These are phyloP conservation scores for Camelina hispida DNA, from an alignment of 345 rosid genomes.

Conservation along the genomic window DNA sequence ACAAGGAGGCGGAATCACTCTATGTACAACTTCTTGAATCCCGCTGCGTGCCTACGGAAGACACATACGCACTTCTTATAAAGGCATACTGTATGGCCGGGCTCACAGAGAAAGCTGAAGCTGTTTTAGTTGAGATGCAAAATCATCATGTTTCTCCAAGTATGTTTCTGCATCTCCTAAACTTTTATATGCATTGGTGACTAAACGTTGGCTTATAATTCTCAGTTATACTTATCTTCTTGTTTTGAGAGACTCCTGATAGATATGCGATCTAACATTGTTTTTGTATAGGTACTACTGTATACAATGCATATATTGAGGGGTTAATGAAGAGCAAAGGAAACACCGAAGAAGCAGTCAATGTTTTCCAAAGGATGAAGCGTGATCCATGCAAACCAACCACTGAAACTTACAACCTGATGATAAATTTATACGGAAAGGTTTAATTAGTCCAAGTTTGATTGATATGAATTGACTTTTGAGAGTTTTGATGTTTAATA, in stretches of 20 bases:
- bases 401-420: slow-evolving; percentile 81
- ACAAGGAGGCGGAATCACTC: slow-evolving; percentile 68
- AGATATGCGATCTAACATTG: not conserved
- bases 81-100: slow-evolving; percentile 76
- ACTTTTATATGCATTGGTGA: slow-evolving; percentile 4
- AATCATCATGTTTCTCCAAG: slow-evolving; percentile 76
- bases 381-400: slow-evolving; percentile 66
- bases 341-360: slow-evolving; percentile 60
- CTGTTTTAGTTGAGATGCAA: slow-evolving; percentile 77
- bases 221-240: slow-evolving; percentile 15
- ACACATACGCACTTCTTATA: slow-evolving; percentile 86
- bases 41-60: slow-evolving; percentile 83
- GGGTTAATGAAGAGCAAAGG: slow-evolving; percentile 80
- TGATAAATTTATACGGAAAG: slow-evolving; percentile 94
- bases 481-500: slow-evolving; percentile 23
- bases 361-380: slow-evolving; percentile 78
- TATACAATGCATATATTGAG: slow-evolving; percentile 83
- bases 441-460: slow-evolving; percentile 42
- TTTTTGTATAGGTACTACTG: slow-evolving; percentile 59
- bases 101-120: slow-evolving; percentile 68
- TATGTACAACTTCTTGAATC: slow-evolving; percentile 80
- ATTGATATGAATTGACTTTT: slow-evolving; percentile 9
- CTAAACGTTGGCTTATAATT: not conserved
- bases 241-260: slow-evolving; percentile 4
- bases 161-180: slow-evolving; percentile 46